Percentiles rank a stretch among this genome's conserved stretches.
phyloP scores from a whole-genome alignment of 2,329 filamentous ascomycete genomes.

The Stagonosporopsis cucurbitacearum region DNA sequence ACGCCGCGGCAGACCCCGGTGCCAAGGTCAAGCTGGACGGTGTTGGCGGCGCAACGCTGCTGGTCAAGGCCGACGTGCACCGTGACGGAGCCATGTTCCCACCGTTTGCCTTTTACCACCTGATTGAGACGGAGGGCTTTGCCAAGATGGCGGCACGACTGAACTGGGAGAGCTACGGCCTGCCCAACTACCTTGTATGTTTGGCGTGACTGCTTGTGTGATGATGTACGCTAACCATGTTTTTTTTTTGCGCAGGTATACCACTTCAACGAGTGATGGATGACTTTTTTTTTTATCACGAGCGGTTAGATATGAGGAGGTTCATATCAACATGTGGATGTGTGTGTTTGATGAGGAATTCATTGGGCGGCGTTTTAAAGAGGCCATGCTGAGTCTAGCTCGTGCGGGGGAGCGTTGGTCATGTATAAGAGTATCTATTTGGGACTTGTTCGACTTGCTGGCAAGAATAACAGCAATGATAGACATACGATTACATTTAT shows the following conservation, averaged over 20 bases:
- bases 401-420: constrained; percentile 11
- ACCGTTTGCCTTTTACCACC: constrained; percentile 91
- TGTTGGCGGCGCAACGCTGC: constrained; percentile 87
- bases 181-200: constrained; percentile 94
- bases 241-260: constrained; percentile 68
- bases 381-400: constrained; percentile 9
- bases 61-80: constrained; percentile 97
- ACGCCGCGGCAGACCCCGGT: constrained; percentile 58
- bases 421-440: constrained; percentile 16
- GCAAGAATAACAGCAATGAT: constrained; percentile 14
- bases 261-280: constrained; percentile 80
- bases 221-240: constrained; percentile 9
- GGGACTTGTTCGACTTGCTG: constrained; percentile 18
- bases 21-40: constrained; percentile 82
- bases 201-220: too few relatives aligned
- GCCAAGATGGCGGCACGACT: constrained; percentile 93
- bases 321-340: too few relatives aligned
- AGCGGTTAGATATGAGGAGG: too few relatives aligned
- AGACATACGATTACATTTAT: constrained; percentile 1
- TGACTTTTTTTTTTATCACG: neutral
- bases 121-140: constrained; percentile 98
- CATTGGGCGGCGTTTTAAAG: constrained; percentile 43
- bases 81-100: constrained; percentile 99
- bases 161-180: constrained; percentile 83
- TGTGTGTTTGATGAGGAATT: too few relatives aligned